Conservation (phyloP, 805 yeast genomes). For the Candida ovalis region DNA sequence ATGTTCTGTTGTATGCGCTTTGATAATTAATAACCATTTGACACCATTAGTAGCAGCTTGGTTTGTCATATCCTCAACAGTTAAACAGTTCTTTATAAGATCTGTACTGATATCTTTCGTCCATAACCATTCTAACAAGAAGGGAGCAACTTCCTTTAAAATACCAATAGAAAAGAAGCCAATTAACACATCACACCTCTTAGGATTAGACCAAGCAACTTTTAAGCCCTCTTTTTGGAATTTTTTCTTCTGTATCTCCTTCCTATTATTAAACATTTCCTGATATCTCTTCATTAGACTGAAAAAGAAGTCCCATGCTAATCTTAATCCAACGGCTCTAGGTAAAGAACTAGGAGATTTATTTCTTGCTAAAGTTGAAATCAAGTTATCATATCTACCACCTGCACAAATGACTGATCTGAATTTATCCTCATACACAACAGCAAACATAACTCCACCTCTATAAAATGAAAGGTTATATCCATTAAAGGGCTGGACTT, state of each 20-base stretch:
- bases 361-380: slow-evolving; percentile 58
- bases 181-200: slow-evolving; percentile 79
- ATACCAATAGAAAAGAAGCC: slow-evolving; percentile 59
- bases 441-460: slow-evolving; percentile 86
- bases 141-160: slow-evolving; percentile 59
- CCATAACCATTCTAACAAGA: slow-evolving; percentile 68
- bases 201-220: slow-evolving; percentile 40
- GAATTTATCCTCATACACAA: slow-evolving; percentile 59
- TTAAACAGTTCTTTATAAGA: slow-evolving; percentile 39
- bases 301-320: slow-evolving; percentile 68
- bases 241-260: slow-evolving; percentile 28
- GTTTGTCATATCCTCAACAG: slow-evolving; percentile 61
- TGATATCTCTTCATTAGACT: slow-evolving; percentile 47
- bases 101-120: slow-evolving; percentile 76
- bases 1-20: slow-evolving; percentile 48
- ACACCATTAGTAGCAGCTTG: slow-evolving; percentile 68
- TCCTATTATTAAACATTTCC: slow-evolving; percentile 29
- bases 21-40: slow-evolving; percentile 72
- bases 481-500: slow-evolving; percentile 78
- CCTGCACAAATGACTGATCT: slow-evolving; percentile 74
- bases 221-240: slow-evolving; percentile 27
- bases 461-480: slow-evolving; percentile 77
- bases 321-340: slow-evolving; percentile 81
- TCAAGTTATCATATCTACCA: slow-evolving; percentile 82
- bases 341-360: slow-evolving; percentile 32